Evolutionary conservation across 305 asterid genomes (phyloP).

Genomic region (Fraxinus latifolia): DNA sequence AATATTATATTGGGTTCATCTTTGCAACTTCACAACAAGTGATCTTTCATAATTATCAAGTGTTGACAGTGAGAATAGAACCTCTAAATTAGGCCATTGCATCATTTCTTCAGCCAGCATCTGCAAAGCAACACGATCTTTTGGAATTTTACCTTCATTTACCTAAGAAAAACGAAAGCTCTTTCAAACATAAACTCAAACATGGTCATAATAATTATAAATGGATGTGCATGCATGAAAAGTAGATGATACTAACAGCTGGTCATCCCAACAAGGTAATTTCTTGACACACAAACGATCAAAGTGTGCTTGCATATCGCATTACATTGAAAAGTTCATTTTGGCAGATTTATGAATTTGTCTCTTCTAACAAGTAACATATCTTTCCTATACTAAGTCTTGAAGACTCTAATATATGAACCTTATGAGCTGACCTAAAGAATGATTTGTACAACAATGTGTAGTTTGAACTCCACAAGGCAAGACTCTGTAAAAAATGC

Average conservation of each 20-base stretch:
- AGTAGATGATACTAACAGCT: neutral
- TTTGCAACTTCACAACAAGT: neutral
- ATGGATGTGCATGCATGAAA: neutral
- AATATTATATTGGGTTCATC: neutral
- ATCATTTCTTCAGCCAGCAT: conserved; percentile 88
- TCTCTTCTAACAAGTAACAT: neutral
- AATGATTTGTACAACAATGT: neutral
- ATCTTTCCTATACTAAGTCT: neutral
- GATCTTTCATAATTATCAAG: neutral
- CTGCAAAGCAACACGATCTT: conserved; percentile 56
- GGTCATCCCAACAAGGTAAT: neutral
- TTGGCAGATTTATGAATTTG: neutral
- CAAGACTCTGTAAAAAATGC: neutral
- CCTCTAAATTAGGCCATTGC: conserved; percentile 95
- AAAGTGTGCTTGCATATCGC: neutral
- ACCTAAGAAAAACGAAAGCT: conserved; percentile 38
- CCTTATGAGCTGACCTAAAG: neutral
- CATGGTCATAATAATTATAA: neutral
- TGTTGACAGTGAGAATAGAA: conserved; percentile 24
- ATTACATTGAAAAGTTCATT: neutral
- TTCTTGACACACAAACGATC: neutral
- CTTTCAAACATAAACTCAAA: conserved; percentile 13
- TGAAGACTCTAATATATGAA: neutral
- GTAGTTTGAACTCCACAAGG: neutral
- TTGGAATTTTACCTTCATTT: conserved; percentile 78